A percentile compares a stretch with the other conserved stretches of the same genome.
Evolutionary conservation across 148 eudicot genomes (phyloP).

Genomic region (Rhododendron kiyosumense): DNA sequence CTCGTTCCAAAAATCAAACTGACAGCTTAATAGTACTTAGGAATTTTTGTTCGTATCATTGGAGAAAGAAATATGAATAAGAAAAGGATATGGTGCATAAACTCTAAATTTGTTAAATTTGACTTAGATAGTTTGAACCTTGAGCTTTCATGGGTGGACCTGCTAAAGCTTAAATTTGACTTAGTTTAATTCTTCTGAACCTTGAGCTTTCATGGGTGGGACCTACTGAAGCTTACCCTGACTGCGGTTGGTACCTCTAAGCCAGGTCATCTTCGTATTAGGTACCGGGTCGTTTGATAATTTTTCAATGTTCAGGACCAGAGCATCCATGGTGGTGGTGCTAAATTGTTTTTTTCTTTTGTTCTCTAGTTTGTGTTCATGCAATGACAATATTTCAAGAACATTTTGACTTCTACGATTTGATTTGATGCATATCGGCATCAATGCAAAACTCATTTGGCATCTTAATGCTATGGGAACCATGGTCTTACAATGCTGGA

Average conservation of each 20-base stretch:
- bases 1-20: not conserved
- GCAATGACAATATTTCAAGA: not conserved
- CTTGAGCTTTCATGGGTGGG: not conserved
- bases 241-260: not conserved
- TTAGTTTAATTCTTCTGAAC: not conserved
- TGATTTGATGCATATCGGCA: not conserved
- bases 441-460: not conserved
- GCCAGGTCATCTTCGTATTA: not conserved
- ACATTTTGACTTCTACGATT: not conserved
- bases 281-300: not conserved
- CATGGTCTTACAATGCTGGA: not conserved
- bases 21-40: not conserved
- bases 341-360: not conserved
- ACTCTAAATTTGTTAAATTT: not conserved
- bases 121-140: not conserved
- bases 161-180: not conserved
- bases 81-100: not conserved
- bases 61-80: not conserved
- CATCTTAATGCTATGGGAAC: not conserved
- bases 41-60: not conserved
- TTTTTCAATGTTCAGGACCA: not conserved
- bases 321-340: not conserved
- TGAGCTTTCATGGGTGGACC: not conserved
- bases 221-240: not conserved
- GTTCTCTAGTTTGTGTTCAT: not conserved